A percentile compares a stretch with the other conserved stretches of the same genome.
Conservation (phyloP, 2,329 filamentous ascomycete species). For the Xylariaceae sp. region DNA sequence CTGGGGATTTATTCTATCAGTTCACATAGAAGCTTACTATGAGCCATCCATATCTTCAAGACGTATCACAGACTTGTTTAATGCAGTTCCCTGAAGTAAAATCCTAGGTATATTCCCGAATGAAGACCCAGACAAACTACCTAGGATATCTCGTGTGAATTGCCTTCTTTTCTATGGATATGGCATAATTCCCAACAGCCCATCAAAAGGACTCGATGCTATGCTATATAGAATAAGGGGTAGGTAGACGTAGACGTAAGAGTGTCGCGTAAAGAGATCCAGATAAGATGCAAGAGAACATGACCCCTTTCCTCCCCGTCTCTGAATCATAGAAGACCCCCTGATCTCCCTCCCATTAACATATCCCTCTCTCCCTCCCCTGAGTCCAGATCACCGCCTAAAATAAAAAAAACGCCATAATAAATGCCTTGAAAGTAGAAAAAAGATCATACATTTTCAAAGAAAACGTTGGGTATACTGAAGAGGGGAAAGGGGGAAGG, state of each 20-base stretch:
- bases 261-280: conserved; percentile 1
- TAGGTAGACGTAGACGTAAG: neutral
- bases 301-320: neutral
- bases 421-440: conserved; percentile 13
- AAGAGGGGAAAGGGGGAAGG: neutral
- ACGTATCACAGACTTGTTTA: neutral
- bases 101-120: neutral
- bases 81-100: neutral
- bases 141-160: neutral
- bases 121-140: neutral
- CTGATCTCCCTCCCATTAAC: conserved; percentile 5
- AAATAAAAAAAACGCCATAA: conserved; percentile 14
- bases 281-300: conserved; percentile 3
- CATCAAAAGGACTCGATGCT: no score
- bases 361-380: neutral
- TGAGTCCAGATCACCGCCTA: conserved; percentile 2
- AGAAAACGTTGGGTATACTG: conserved; percentile 8
- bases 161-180: neutral
- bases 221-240: neutral
- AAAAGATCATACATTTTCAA: conserved; percentile 8
- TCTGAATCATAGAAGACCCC: conserved; percentile 1
- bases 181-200: neutral
- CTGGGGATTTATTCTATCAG: neutral
- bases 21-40: neutral
- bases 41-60: neutral